Evolutionary conservation across 495 filamentous ascomycete species (phyloP), one percentile per base, ranked within the genome.

Genomic region (Penicillium tannophilum): DNA sequence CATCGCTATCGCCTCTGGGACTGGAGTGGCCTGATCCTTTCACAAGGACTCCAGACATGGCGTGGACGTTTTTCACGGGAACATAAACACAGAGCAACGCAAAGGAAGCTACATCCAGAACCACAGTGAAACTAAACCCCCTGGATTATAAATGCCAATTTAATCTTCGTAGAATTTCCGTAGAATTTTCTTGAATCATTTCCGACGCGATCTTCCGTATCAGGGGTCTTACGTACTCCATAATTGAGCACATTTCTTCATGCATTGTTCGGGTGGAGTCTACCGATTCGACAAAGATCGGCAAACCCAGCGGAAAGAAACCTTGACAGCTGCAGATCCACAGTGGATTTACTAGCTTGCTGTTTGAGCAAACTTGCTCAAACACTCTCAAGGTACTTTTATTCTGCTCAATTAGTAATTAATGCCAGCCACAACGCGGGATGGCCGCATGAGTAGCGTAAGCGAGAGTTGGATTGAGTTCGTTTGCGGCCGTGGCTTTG

Each of bases 331-430:
- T 28, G 28, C 28, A 28, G 66, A 66, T 66, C 61, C 45, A 55
- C 58, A 44, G 28, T 31, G 28, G 62, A 62, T 62, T 50, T 28
- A 54, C n/a, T 42, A 52, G n/a, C 50, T 36, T 36, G 14, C 48
- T 52, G 31, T 10, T 19, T 16, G 0, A 10, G 36, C 53, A 69
- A 74, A 75, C 52, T 54, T 70, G 61, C 74, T 75, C 74, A 76
- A 76, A 72, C 54, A 55, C 61, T 49, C 74, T 76, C 74, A 74
- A 67, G 72, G 72, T 73, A 60, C 68, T 61, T 62, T 44, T 24
- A 31, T 45, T 55, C 9, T 45, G 24, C 23, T 44, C 43, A 48
- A 36, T 36, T 36, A 4, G 10, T 36, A 12, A 36, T 12, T 12
- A 50, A 19, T 23, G 20, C 30, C 28, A 12, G 24, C 14, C 19